Evolutionary conservation across 1,284 basidiomycete species (phyloP).

Genomic region (Apiotrichum akiyoshidainum): DNA sequence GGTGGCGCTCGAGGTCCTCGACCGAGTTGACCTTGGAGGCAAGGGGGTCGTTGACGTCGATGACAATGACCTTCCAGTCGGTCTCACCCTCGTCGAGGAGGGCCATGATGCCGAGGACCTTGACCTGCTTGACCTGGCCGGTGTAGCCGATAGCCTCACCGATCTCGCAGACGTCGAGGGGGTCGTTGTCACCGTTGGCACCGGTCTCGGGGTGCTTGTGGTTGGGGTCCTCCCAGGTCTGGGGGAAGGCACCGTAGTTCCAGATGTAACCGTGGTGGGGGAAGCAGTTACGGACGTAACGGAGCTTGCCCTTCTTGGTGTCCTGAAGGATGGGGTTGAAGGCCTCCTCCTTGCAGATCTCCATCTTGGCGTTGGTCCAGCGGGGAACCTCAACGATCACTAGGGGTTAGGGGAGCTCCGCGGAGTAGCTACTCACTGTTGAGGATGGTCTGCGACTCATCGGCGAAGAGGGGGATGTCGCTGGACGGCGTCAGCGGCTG

Average conservation of each 20-base stretch:
- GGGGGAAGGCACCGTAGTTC: conserved; percentile 96
- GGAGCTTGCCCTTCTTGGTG: conserved; percentile 71
- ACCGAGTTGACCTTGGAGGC: conserved; percentile 97
- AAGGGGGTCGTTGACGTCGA: conserved; percentile 94
- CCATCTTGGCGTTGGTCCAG: conserved; percentile 99
- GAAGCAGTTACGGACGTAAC: conserved; percentile 99
- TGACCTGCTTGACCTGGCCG: conserved; percentile 99
- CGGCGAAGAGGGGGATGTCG: conserved; percentile 93
- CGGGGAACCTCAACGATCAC: conserved; percentile 97
- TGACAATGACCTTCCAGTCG: conserved; percentile 98
- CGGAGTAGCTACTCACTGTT: conserved; percentile 55
- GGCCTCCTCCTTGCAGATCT: conserved; percentile 93
- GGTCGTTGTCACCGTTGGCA: conserved; percentile 98
- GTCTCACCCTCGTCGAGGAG: conserved; percentile 97
- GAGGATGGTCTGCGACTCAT: conserved; percentile 86
- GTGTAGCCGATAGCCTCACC: conserved; percentile 97
- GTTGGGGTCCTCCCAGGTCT: conserved; percentile 98
- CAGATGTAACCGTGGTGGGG: conserved; percentile 88
- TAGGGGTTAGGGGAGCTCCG: neutral
- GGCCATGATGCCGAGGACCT: conserved; percentile 99
- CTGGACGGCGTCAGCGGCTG: conserved; percentile 66
- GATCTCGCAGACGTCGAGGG: conserved; percentile 99
- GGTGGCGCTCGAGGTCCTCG: conserved; percentile 97
- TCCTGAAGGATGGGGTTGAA: conserved; percentile 99
- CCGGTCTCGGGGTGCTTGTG: conserved; percentile 92